Percentiles rank a stretch among this genome's conserved stretches.
phyloP scores from a whole-genome alignment of 371 early-diverging fungal genomes.

The Mortierella sp. region DNA sequence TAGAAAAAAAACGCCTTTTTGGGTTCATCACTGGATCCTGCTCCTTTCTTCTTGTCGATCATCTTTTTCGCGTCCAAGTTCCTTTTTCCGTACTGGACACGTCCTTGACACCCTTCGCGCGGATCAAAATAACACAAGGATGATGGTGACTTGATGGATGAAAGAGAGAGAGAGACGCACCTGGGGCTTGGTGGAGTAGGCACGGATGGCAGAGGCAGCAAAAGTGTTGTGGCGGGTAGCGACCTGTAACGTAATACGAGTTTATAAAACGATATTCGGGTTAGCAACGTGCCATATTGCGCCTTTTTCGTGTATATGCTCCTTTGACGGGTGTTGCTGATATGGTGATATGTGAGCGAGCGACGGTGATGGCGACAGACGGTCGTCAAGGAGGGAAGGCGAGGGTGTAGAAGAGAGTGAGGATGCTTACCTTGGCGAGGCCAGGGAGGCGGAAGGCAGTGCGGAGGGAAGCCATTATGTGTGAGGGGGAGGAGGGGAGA shows the following conservation, averaged over 20 bases:
- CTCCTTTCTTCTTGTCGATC: background rate
- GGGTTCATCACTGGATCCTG: background rate
- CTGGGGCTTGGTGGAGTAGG: conserved; percentile 59
- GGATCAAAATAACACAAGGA: too few species aligned
- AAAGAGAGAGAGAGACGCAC: too few species aligned
- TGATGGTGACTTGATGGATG: too few species aligned
- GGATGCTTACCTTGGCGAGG: conserved; percentile 43
- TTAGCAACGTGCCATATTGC: too few species aligned
- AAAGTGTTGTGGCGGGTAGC: conserved; percentile 53
- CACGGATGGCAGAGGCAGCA: conserved; percentile 38
- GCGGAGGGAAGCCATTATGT: conserved; percentile 39
- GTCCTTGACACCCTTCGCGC: too few species aligned
- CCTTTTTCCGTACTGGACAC: background rate
- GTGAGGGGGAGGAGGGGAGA: background rate
- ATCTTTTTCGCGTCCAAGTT: background rate
- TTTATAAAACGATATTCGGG: background rate
- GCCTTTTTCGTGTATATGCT: too few species aligned
- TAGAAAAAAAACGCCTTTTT: background rate
- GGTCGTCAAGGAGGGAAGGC: background rate
- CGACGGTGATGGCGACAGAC: background rate
- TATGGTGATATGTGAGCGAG: background rate
- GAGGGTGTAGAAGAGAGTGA: background rate
- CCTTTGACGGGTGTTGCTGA: too few species aligned
- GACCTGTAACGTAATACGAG: conserved; percentile 23
- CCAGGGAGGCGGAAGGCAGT: conserved; percentile 33